Evolutionary conservation across 2,329 filamentous ascomycete genomes (phyloP).

Genomic region (Penicillium sp.): DNA sequence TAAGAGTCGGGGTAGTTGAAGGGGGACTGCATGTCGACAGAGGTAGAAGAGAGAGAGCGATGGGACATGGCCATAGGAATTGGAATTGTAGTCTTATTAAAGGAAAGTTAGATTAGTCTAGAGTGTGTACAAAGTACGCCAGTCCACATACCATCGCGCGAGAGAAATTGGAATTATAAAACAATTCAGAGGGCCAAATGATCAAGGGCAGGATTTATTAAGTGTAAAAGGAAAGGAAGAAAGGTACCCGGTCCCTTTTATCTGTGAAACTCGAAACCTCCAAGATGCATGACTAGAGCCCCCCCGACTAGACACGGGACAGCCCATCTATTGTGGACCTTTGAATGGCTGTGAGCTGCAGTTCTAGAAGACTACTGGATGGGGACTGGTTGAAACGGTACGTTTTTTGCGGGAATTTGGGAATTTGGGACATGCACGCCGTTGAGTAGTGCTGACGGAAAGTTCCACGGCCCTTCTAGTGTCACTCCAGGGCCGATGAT

Average conservation of each 20-base stretch:
- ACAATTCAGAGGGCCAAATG: background rate
- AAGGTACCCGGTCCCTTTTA: conserved; percentile 3
- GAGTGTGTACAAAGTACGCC: conserved; percentile 1
- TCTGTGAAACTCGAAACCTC: conserved; percentile 1
- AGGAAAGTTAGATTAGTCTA: conserved; percentile 9
- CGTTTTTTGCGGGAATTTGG: conserved; percentile 26
- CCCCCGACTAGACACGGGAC: conserved; percentile 4
- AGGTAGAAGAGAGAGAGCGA: conserved; percentile 3
- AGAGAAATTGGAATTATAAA: conserved; percentile 16
- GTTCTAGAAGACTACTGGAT: conserved; percentile 10
- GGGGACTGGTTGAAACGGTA: conserved; percentile 10
- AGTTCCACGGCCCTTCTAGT: conserved; percentile 28
- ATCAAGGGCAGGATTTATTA: background rate
- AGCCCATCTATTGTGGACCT: background rate
- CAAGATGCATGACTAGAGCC: background rate
- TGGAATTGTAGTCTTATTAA: conserved; percentile 19
- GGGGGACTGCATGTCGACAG: conserved; percentile 23
- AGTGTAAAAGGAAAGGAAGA: background rate
- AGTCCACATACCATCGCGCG: conserved; percentile 22
- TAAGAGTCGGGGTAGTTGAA: conserved; percentile 23
- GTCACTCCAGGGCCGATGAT: background rate
- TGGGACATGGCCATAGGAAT: conserved; percentile 6
- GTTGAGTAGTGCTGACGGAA: conserved; percentile 12
- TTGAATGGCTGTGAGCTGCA: background rate
- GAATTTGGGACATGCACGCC: conserved; percentile 5